These are phyloP conservation scores for Tagetes erecta DNA, from an alignment of 129 eudicot genomes.

Conservation along the genomic window DNA sequence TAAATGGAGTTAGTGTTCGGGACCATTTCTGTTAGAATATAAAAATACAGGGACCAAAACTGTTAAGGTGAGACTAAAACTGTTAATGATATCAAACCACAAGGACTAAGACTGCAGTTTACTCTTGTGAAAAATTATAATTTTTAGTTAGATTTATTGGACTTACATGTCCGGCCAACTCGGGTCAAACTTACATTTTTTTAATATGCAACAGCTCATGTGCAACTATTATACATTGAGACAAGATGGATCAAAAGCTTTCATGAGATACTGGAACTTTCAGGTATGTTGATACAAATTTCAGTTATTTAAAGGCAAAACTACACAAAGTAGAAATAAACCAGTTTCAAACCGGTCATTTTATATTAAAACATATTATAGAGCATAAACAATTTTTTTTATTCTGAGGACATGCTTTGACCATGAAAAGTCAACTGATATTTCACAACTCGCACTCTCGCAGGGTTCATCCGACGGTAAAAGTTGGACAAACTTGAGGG, in stretches of 20 bases:
- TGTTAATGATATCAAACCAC: too few species aligned
- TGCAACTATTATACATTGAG: slow-evolving; percentile 95
- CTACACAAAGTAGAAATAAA: background rate
- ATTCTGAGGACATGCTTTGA: background rate
- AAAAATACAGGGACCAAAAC: too few species aligned
- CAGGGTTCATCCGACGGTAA: slow-evolving; percentile 92
- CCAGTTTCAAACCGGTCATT: background rate
- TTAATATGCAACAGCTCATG: slow-evolving; percentile 71
- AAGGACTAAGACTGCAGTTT: too few species aligned
- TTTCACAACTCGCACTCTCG: slow-evolving; percentile 28
- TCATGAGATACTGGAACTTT: slow-evolving; percentile 77
- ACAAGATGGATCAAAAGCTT: slow-evolving; percentile 92
- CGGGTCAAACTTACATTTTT: slow-evolving; percentile 11
- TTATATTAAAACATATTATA: too few species aligned
- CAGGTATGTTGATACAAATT: slow-evolving; percentile 46
- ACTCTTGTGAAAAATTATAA: too few species aligned
- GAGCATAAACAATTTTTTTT: too few species aligned
- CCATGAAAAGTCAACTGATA: slow-evolving; percentile 6
- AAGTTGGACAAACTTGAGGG: slow-evolving; percentile 80
- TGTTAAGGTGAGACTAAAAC: too few species aligned
- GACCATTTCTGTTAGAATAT: too few species aligned
- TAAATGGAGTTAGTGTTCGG: too few species aligned
- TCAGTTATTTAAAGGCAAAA: background rate
- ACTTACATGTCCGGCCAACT: background rate
- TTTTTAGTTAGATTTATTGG: background rate